phyloP scores from a whole-genome alignment of 768 basidiomycete genomes.

The Trichaptum fuscoviolaceum region DNA sequence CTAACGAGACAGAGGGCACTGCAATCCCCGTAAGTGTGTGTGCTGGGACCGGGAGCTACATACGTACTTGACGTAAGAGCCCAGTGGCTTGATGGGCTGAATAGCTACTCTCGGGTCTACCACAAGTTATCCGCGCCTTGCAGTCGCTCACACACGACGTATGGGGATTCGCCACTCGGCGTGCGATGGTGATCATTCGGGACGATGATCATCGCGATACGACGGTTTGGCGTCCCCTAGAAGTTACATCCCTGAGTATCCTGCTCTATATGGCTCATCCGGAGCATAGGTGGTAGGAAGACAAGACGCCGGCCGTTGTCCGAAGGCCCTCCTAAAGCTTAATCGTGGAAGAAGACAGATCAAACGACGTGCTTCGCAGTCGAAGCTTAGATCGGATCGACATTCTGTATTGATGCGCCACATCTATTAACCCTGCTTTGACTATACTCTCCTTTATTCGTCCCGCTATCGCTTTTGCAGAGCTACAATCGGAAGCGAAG shows the following conservation, averaged over 20 bases:
- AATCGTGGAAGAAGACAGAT: not conserved
- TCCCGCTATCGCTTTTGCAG: too few species aligned
- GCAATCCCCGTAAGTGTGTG: not conserved
- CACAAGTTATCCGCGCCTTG: not conserved
- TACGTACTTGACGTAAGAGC: not conserved
- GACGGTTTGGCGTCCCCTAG: not conserved
- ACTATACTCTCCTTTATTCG: too few species aligned
- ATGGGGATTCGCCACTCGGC: too few species aligned
- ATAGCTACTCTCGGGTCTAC: not conserved
- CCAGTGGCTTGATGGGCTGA: not conserved
- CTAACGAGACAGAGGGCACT: not conserved
- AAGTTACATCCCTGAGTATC: not conserved
- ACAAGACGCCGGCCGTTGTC: not conserved
- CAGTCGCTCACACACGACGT: not conserved
- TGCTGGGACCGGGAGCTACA: not conserved
- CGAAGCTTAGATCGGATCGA: not conserved
- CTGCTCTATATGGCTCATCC: not conserved
- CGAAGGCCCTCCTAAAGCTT: not conserved
- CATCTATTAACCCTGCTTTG: not conserved
- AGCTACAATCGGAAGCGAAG: too few species aligned
- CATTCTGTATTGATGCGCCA: not conserved
- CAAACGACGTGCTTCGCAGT: not conserved
- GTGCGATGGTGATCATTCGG: not conserved
- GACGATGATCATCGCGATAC: too few species aligned
- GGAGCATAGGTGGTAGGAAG: not conserved